phyloP scores from a whole-genome alignment of 139 green algal genomes.

The Yamagishiella unicocca region DNA sequence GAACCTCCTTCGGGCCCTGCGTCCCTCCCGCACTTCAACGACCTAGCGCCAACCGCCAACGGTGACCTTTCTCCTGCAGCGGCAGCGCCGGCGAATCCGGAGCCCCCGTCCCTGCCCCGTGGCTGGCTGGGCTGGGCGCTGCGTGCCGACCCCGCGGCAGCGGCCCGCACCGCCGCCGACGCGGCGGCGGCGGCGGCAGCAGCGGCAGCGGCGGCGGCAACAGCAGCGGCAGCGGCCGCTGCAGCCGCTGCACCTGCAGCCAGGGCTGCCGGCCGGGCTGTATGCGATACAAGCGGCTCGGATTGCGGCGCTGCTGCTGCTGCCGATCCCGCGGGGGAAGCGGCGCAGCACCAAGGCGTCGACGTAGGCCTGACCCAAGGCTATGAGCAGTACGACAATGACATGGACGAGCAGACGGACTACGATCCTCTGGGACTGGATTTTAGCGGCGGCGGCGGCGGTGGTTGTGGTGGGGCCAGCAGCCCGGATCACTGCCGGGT shows the following conservation, averaged over 20 bases:
- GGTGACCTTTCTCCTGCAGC: too few relatives aligned
- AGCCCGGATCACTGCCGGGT: too few relatives aligned
- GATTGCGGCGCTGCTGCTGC: not conserved
- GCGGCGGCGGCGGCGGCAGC: not conserved
- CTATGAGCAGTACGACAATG: not conserved
- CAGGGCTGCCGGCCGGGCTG: too few relatives aligned
- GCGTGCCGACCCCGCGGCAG: not conserved
- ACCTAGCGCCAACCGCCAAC: not conserved
- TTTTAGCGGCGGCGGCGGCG: not conserved
- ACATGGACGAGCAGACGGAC: not conserved
- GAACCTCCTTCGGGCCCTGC: not conserved
- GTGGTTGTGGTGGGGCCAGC: not conserved
- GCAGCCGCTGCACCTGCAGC: not conserved
- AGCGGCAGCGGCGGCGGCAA: not conserved
- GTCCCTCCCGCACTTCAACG: not conserved
- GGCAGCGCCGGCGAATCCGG: not conserved
- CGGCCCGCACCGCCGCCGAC: not conserved
- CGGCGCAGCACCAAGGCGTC: not conserved
- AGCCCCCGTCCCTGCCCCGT: not conserved
- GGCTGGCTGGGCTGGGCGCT: not conserved
- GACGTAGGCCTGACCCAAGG: not conserved
- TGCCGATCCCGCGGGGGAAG: not conserved
- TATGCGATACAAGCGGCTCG: too few relatives aligned
- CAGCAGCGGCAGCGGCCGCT: not conserved
- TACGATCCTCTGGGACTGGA: not conserved